Evolutionary conservation across 805 yeast species (phyloP), one percentile per base, ranked within the genome.

Genomic region (Jamesozyma jinghongensis): DNA sequence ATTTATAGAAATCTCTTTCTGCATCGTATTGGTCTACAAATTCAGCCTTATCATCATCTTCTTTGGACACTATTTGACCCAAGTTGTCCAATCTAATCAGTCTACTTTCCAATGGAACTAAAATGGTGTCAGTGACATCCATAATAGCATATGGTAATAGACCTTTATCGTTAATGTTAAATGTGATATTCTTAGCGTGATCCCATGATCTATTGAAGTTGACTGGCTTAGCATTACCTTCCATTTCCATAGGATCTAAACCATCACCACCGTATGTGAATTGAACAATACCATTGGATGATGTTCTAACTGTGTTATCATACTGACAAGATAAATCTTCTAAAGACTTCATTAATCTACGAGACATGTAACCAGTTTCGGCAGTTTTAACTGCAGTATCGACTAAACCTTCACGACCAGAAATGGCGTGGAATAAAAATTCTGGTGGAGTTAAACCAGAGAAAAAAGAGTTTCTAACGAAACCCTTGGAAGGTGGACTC

Each of bases 341-440:
- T 53, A 92, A 69, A 5, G 97, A 92, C 64, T 90, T 90, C 98
- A 90, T 90, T 61, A 90, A 73, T 64, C 98, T 80, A 66, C 98
- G 84, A 19, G 97, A 90, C 94, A 90, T 90, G 66, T 88, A 88
- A 59, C 97, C 97, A 4, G 98, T 90, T 62, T 92, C 99, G 3
- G 99, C 99, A 27, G 99, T 92, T 65, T 92, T 92, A 42, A 92
- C 99, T 17, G 99, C 99, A 18, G 99, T 92, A 72, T 92, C 99
- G 44, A 92, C 97, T 62, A 92, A 72, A 66, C 99, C 99, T 73
- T 92, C 99, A 72, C 99, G 85, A 60, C 99, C 99, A 2, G 97
- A 88, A 69, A 92, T 92, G 47, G 99, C 97, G 63, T 92, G 99
- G 75, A 94, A 92, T 49, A 90, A 69, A 61, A 90, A 92, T 62